Evolutionary conservation across 257 asterid genomes (phyloP).

Genomic region (Gentiana dahurica): DNA sequence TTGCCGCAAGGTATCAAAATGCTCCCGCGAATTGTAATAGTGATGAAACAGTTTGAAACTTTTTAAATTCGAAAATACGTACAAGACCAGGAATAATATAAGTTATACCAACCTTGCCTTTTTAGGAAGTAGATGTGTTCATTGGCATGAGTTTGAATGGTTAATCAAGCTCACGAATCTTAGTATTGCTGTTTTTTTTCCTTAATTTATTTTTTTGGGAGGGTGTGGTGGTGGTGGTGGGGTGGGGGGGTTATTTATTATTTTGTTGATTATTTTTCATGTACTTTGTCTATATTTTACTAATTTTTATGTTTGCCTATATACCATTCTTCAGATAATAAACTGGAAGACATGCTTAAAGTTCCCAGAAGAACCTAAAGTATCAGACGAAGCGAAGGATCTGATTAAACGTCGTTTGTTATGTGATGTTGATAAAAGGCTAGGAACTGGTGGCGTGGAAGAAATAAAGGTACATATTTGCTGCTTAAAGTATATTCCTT

Average conservation of each 20-base stretch:
- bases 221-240: too few species aligned
- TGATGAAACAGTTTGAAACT: not conserved
- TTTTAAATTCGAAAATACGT: too few species aligned
- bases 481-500: not conserved
- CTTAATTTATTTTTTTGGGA: too few species aligned
- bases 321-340: slow-evolving; percentile 48
- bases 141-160: too few species aligned
- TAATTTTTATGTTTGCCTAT: not conserved
- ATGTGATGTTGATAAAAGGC: slow-evolving; percentile 84
- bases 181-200: too few species aligned
- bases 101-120: too few species aligned
- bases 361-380: slow-evolving; percentile 87
- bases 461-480: slow-evolving; percentile 66
- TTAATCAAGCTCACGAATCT: too few species aligned
- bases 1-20: slow-evolving; percentile 78
- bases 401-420: slow-evolving; percentile 72
- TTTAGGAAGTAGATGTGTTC: too few species aligned
- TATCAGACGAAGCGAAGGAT: slow-evolving; percentile 83
- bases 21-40: slow-evolving; percentile 2
- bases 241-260: too few species aligned
- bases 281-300: too few species aligned
- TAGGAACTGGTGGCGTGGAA: slow-evolving; percentile 89
- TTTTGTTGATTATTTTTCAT: too few species aligned
- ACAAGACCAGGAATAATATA: too few species aligned
- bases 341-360: slow-evolving; percentile 87